phyloP scores from a whole-genome alignment of 2,329 filamentous ascomycete species.

The Curvularia verruculosa region DNA sequence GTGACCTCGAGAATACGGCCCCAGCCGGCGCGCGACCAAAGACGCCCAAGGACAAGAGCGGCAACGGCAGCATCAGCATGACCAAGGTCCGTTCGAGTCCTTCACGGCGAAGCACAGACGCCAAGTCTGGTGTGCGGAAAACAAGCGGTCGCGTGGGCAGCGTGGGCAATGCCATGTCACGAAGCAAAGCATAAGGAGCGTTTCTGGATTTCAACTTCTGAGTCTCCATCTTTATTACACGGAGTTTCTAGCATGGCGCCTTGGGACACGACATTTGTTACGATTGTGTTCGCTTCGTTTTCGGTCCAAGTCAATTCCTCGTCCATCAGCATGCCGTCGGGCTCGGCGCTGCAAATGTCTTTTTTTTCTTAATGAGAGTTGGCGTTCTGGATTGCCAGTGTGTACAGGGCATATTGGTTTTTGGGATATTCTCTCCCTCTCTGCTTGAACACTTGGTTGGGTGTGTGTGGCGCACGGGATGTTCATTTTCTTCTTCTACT shows the following conservation, averaged over 20 bases:
- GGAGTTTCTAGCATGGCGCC: conserved; percentile 15
- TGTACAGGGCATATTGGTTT: conserved; percentile 20
- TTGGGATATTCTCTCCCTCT: conserved; percentile 16
- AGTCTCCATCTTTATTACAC: conserved; percentile 18
- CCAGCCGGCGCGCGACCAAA: conserved; percentile 48
- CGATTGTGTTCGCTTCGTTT: conserved; percentile 16
- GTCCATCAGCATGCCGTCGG: conserved; percentile 19
- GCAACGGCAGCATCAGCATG: conserved; percentile 53
- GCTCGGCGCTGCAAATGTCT: conserved; percentile 23
- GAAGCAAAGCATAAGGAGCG: conserved; percentile 37
- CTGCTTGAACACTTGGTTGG: conserved; percentile 20
- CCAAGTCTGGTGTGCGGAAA: conserved; percentile 58
- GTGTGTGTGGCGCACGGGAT: conserved; percentile 23
- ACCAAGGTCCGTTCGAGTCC: conserved; percentile 55
- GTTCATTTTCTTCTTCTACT: conserved; percentile 12
- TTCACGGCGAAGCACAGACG: conserved; percentile 54
- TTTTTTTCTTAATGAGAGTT: conserved; percentile 28
- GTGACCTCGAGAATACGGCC: conserved; percentile 55
- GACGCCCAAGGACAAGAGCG: conserved; percentile 53
- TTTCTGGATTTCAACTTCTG: conserved; percentile 12
- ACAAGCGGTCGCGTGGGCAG: conserved; percentile 59
- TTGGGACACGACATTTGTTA: conserved; percentile 7
- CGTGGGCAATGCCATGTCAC: conserved; percentile 44
- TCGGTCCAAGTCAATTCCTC: conserved; percentile 19
- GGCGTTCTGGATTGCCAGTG: conserved; percentile 33